Evolutionary conservation across 257 asterid species (phyloP), one percentile per base, ranked within the genome.

Genomic region (Rauvolfia tetraphylla): DNA sequence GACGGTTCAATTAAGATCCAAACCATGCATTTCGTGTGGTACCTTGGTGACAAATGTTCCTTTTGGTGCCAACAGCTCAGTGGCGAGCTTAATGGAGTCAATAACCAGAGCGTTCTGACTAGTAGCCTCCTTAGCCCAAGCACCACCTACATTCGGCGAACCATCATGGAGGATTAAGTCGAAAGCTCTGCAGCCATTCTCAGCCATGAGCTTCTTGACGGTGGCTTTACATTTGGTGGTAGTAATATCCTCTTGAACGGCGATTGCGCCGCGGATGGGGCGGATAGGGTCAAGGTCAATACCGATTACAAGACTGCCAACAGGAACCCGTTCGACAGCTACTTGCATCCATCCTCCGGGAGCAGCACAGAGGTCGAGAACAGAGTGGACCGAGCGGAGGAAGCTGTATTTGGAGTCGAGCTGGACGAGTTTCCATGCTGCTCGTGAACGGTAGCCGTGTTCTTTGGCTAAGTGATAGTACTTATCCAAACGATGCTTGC

Each of bases 301-400:
- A 27, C 99, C 98, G 75, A 95, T 78, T 11, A 95, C 96, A 33
- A 95, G 86, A 72, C 93, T 89, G 18, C 97, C 97, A 34, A 91
- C 96, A 8, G 98, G 98, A 1, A 85, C 96, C 5, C 89, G 86
- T 73, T 90, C 90, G 17, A 90, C 95, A 34, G 90, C 82, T 2
- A 93, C 99, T 75, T 95, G 98, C 96, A 93, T 90, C 98, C 99
- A 95, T 54, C 99, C 98, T 15, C 98, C 98, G 0, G 99, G 98
- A 2, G 97, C 97, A 74, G 98, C 99, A 82, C 98, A 95, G 88
- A 95, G 98, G 81, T 93, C 97, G 79, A 95, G 97, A 41, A 87
- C 97, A 41, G 96, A 84, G 65, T 79, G 90, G 33, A 96, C 77
- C 14, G 98, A 87, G 12, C 88, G 89, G 81, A 95, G 94, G 88